A percentile compares a stretch with the other conserved stretches of the same genome.
phyloP scores from a whole-genome alignment of 164 flowering plant genomes.

The Houttuynia cordata region DNA sequence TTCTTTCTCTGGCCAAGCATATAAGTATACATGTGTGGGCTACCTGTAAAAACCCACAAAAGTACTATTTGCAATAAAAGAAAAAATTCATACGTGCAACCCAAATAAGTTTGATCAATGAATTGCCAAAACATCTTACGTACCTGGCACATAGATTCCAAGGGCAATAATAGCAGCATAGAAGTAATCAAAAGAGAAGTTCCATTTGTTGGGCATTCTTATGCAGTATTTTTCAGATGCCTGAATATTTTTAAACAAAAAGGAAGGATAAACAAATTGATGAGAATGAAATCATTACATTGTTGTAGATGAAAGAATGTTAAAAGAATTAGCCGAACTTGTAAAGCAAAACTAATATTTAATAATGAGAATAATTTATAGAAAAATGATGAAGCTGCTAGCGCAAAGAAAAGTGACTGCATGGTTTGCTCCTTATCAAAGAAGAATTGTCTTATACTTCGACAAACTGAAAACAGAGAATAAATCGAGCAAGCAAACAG shows the following conservation, averaged over 20 bases:
- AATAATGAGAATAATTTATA: too few relatives aligned
- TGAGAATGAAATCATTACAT: neutral
- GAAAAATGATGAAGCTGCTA: neutral
- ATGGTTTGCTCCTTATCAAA: neutral
- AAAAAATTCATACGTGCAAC: neutral
- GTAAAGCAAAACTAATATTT: too few relatives aligned
- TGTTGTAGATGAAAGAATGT: too few relatives aligned
- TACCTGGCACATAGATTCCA: conserved; percentile 73
- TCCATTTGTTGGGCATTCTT: conserved; percentile 96
- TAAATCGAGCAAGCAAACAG: too few relatives aligned
- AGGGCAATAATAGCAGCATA: conserved; percentile 46
- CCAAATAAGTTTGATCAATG: neutral
- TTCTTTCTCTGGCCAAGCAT: conserved; percentile 90
- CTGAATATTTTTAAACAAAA: conserved; percentile 23
- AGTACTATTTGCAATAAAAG: conserved; percentile 1
- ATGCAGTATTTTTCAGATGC: conserved; percentile 54
- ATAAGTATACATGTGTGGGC: conserved; percentile 78
- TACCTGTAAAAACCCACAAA: conserved; percentile 37
- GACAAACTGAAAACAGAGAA: too few relatives aligned
- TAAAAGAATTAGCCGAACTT: too few relatives aligned
- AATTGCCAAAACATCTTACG: conserved; percentile 5
- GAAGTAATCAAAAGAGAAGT: conserved; percentile 81
- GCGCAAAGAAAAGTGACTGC: neutral
- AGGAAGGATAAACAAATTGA: neutral
- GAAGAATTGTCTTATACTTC: too few relatives aligned